Evolutionary conservation across 352 stramenopile genomes (phyloP).

Genomic region (Phytophthora gonapodyides): DNA sequence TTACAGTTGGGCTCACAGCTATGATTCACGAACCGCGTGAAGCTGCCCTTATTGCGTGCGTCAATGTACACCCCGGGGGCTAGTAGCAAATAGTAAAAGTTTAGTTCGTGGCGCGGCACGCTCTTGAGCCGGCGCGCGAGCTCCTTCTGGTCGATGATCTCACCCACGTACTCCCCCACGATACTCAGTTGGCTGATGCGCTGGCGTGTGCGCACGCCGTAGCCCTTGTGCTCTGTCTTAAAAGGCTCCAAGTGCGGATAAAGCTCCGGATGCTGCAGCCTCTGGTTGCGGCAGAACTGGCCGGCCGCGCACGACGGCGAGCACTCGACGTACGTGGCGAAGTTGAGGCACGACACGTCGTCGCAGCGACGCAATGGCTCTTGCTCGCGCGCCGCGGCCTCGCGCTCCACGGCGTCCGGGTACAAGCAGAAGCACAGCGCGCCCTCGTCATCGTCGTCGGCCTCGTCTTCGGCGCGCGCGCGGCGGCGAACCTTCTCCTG

Average conservation of each 20-base stretch:
- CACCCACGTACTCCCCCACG: conserved; percentile 92
- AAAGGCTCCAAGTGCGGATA: conserved; percentile 78
- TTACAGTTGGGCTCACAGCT: conserved; percentile 96
- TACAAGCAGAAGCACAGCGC: conserved; percentile 63
- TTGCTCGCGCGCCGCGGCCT: conserved; percentile 21
- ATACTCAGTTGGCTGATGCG: conserved; percentile 67
- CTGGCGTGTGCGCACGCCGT: conserved; percentile 73
- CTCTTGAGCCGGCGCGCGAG: conserved; percentile 58
- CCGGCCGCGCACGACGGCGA: conserved; percentile 49
- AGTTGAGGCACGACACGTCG: conserved; percentile 90
- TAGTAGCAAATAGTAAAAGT: conserved; percentile 89
- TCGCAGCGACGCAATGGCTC: conserved; percentile 53
- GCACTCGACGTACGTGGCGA: conserved; percentile 88
- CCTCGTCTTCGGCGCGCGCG: conserved; percentile 26
- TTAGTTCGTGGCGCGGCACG: conserved; percentile 73
- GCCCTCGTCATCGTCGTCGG: conserved; percentile 47
- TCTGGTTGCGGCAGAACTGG: conserved; percentile 69
- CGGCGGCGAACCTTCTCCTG: conserved; percentile 42
- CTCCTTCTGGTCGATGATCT: conserved; percentile 92
- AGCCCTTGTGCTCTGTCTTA: conserved; percentile 85
- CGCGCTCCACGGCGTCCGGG: conserved; percentile 46
- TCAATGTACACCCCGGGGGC: conserved; percentile 89
- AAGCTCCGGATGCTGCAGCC: conserved; percentile 68
- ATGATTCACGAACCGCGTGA: conserved; percentile 97
- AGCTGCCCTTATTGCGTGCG: conserved; percentile 89